Evolutionary conservation across 2,329 filamentous ascomycete species (phyloP).

Genomic region (Arthrobotrys entomopaga): DNA sequence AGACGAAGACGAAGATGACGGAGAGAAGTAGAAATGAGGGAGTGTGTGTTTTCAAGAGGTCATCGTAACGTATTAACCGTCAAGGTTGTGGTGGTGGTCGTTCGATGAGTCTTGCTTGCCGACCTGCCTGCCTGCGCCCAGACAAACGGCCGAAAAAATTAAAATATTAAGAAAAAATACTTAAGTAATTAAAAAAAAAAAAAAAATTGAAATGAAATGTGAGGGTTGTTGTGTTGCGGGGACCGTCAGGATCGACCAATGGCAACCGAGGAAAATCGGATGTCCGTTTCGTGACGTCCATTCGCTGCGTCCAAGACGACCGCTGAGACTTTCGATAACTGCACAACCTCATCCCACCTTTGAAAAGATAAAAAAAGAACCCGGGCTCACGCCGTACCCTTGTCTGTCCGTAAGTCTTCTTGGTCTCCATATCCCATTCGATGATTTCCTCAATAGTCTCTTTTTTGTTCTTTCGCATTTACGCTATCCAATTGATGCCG

Average conservation of each 20-base stretch:
- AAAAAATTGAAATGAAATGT: too few relatives aligned
- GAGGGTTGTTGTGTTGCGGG: constrained; percentile 14
- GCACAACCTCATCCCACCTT: constrained; percentile 15
- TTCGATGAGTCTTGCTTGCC: constrained; percentile 30
- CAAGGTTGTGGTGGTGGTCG: too few relatives aligned
- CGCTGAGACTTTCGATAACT: constrained; percentile 20
- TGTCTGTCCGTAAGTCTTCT: constrained; percentile 20
- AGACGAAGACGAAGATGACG: neutral
- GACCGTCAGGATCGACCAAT: constrained; percentile 31
- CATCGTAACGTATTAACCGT: too few relatives aligned
- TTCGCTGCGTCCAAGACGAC: constrained; percentile 21
- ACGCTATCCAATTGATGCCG: constrained; percentile 34
- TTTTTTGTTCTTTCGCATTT: neutral
- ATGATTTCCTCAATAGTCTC: neutral
- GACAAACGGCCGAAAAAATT: constrained; percentile 3
- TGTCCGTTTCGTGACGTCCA: constrained; percentile 39
- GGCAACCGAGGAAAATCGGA: constrained; percentile 48
- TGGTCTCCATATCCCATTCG: neutral
- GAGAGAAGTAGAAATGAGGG: too few relatives aligned
- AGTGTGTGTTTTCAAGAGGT: too few relatives aligned
- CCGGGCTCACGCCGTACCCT: constrained; percentile 4
- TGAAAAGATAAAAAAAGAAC: too few relatives aligned
- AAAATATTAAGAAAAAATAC: too few relatives aligned
- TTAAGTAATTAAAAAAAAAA: too few relatives aligned
- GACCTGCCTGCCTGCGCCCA: constrained; percentile 12